Base-by-base conservation (phyloP, 768 basidiomycete species). In the Boletales sp. region DNA sequence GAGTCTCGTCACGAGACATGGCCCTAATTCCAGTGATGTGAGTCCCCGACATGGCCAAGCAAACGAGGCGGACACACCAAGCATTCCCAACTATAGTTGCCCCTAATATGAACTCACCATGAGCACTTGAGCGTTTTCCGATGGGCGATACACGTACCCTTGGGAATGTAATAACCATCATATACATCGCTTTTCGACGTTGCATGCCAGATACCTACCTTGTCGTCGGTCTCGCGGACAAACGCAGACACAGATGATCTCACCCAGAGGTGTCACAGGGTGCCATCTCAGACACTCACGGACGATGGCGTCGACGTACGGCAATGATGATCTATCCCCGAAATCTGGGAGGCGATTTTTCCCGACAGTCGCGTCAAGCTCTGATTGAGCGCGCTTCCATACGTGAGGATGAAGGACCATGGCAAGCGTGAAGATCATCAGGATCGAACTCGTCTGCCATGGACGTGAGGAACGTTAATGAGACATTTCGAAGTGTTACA, bases 181-280 rank as follows among this genome's bases (percentile, higher is more conserved):
- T 68, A 71, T 4, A 64, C 49, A 41, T 73, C 70, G 32, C 70
- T 65, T 11, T 57, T 52, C 3, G 50, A 57, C 2, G 60, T 50
- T 8, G 49, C 41, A 34, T 50, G 49, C 43, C 46, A 48, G 15
- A 48, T 5, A 2, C 40, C 47, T 48, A 30, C 8, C 31, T n/a
- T 13, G 21, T 15, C 12, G 19, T 48, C 46, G 34, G 10, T 15
- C n/a, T 9, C 25, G 15, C 15, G 8, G 5, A 11, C 21, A 30
- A 39, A 8, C 12, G 28, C 14, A 36, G 3, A 19, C 9, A 4
- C 6, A 5, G 25, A 28, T 28, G 25, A 28, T 38, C 41, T 49
- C n/a, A 49, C 48, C 41, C 34, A 49, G 5, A 19, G 48, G 48
- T 7, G 32, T 3, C 10, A 31, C 14, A 3, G 48, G 48, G 6